These are phyloP conservation scores for Saturnispora kantuleensis DNA, from an alignment of 805 yeast species.

Conservation along the genomic window DNA sequence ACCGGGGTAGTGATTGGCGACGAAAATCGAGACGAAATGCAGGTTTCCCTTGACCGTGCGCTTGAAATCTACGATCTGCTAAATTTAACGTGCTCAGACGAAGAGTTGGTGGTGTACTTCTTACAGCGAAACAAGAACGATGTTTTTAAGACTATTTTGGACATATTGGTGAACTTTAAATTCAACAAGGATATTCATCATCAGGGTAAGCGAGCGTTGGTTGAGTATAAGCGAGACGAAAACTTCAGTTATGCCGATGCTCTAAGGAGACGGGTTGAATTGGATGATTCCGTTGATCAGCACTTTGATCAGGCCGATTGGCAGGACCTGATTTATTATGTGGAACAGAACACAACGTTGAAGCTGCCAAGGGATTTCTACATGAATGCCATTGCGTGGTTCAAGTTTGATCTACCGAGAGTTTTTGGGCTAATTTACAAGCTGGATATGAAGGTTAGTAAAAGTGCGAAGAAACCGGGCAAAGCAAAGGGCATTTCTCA, in stretches of 20 bases:
- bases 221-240: too few species aligned
- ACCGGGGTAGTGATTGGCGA: not conserved
- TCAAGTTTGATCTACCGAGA: conserved; percentile 33
- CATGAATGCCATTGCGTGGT: conserved; percentile 30
- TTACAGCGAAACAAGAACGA: conserved; percentile 10
- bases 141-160: conserved; percentile 12
- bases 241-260: conserved; percentile 1
- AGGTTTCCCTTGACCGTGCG: not conserved
- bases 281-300: not conserved
- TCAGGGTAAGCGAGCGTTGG: not conserved
- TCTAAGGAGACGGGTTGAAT: not conserved
- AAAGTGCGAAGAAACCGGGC: not conserved
- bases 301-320: conserved; percentile 3
- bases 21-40: not conserved
- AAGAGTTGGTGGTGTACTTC: conserved; percentile 10
- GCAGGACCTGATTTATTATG: conserved; percentile 26
- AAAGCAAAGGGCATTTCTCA: not conserved
- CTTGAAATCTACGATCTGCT: conserved; percentile 13
- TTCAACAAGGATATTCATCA: not conserved
- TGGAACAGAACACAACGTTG: conserved; percentile 28
- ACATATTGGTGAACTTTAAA: conserved; percentile 13
- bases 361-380: conserved; percentile 33
- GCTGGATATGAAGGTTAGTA: conserved; percentile 12
- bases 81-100: conserved; percentile 3
- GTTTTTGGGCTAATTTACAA: conserved; percentile 31